Evolutionary conservation across 768 basidiomycete species (phyloP).

Genomic region (Boletus bicolor): DNA sequence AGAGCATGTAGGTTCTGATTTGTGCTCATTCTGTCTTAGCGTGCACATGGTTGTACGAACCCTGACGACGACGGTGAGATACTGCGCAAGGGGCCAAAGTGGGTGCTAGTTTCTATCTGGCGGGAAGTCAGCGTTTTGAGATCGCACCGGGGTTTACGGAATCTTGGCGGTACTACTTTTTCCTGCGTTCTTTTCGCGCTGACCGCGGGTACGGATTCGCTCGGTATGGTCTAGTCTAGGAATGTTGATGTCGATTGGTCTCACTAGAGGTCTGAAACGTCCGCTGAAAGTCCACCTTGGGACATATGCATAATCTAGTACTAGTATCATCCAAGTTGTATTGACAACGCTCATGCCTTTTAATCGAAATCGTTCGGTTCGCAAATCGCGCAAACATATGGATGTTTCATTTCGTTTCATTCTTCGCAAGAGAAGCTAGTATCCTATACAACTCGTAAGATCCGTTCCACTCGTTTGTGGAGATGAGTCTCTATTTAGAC

Average conservation of each 20-base stretch:
- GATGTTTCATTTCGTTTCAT: slow-evolving; percentile 46
- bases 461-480: slow-evolving; percentile 18
- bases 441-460: slow-evolving; percentile 24
- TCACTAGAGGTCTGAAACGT: slow-evolving; percentile 10
- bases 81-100: neutral
- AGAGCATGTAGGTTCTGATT: neutral
- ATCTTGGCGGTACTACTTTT: slow-evolving; percentile 1
- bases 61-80: slow-evolving; percentile 11
- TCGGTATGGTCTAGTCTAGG: slow-evolving; percentile 15
- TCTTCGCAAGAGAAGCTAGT: slow-evolving; percentile 27
- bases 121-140: neutral
- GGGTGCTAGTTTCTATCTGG: slow-evolving; percentile 1
- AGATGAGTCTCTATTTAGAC: slow-evolving; percentile 14
- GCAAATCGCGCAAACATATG: slow-evolving; percentile 10
- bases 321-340: neutral
- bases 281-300: slow-evolving; percentile 3
- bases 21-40: neutral
- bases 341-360: neutral
- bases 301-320: too few species aligned
- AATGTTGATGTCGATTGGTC: neutral
- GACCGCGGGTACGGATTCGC: slow-evolving; percentile 2
- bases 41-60: neutral
- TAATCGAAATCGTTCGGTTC: neutral
- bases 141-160: slow-evolving; percentile 15
- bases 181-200: slow-evolving; percentile 12